Percentiles rank a stretch among this genome's conserved stretches.
Evolutionary conservation across 306 rosid species (phyloP).

Genomic region (Quercus engelmannii): DNA sequence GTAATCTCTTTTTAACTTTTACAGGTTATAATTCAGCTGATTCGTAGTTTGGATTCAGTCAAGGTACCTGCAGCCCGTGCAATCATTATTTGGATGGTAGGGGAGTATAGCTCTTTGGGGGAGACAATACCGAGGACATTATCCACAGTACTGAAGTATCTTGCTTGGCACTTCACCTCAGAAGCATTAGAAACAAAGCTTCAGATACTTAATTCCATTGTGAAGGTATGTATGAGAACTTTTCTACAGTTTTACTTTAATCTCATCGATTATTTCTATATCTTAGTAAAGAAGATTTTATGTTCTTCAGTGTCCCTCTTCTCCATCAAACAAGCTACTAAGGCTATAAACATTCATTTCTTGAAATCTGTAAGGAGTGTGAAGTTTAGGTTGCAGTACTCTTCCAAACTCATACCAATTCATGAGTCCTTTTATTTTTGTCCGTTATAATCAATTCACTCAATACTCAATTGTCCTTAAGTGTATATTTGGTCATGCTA

Average conservation of each 20-base stretch:
- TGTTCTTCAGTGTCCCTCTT: background rate
- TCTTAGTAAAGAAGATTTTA: background rate
- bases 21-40: slow-evolving; percentile 79
- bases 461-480: no score
- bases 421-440: no score
- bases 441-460: no score
- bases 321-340: background rate
- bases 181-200: slow-evolving; percentile 87
- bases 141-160: slow-evolving; percentile 74
- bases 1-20: slow-evolving; percentile 23
- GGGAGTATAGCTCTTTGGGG: slow-evolving; percentile 86
- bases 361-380: no score
- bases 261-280: slow-evolving; percentile 9
- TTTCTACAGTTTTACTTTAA: background rate
- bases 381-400: no score
- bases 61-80: slow-evolving; percentile 92
- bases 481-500: no score
- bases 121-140: slow-evolving; percentile 75
- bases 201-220: slow-evolving; percentile 79
- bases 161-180: slow-evolving; percentile 74
- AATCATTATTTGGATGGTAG: slow-evolving; percentile 89
- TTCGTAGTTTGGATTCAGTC: slow-evolving; percentile 68
- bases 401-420: no score
- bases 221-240: slow-evolving; percentile 52
- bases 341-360: background rate